Base-by-base conservation (phyloP, 2,329 filamentous ascomycete species). In the Colletotrichum simmondsii region DNA sequence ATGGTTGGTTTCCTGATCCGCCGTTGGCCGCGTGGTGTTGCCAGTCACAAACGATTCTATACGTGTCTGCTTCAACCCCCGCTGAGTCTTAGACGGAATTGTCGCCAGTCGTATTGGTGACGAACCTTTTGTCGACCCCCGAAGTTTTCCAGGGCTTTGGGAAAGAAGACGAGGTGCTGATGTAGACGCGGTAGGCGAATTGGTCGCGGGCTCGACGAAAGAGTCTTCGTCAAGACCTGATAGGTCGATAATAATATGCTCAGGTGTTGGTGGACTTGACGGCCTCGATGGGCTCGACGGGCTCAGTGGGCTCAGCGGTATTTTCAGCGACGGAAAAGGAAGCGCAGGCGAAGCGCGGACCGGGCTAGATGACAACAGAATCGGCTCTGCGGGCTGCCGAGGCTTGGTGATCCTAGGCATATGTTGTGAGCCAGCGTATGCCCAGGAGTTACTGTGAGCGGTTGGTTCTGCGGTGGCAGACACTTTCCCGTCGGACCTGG, bases 331-430 rank as follows among this genome's bases (percentile, higher is more conserved):
- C 56, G 80, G 73, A 72, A 75, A 72, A 73, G 77, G 74, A 72
- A 72, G 60, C 74, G 79, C 67, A 80, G 80, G 78, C 75, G 83
- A 81, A 74, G 79, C 32, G 58, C 37, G 69, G 78, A 78, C 75
- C 64, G 86, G 85, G 74, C 85, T 87, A 78, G 85, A 87, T 75
- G 82, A 79, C 78, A 87, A 83, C 75, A 83, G 61, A 79, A 87
- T 86, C 73, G 85, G 75, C 76, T 86, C 81, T 77, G 77, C 75
- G 68, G 70, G 71, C 65, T 68, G 63, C 67, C 65, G 37, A 67
- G 52, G 70, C 59, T 77, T 76, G 72, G 66, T 76, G 72, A 76
- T 81, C 77, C 84, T 87, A 81, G 83, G 75, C 77, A 73, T 82
- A 75, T 75, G 74, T 77, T 83, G 85, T 86, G 84, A 87, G 85